Evolutionary conservation across 1,284 basidiomycete genomes (phyloP).

Genomic region (Apiotrichum porosum): DNA sequence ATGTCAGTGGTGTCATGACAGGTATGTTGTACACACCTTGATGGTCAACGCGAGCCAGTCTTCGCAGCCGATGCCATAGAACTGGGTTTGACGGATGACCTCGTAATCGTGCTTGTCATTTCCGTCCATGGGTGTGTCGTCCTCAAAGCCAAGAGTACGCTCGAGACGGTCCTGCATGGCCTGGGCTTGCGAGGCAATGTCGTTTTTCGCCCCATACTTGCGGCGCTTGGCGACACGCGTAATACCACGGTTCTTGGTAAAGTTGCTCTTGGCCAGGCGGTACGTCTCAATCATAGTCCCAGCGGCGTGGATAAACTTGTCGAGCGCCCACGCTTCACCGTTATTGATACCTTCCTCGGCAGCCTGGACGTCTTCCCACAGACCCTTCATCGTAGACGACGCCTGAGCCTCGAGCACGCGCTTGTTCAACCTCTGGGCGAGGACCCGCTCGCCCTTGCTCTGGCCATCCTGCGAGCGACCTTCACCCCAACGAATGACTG

Average conservation of each 20-base stretch:
- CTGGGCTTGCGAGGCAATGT: constrained; percentile 29
- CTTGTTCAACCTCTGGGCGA: constrained; percentile 28
- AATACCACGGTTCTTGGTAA: constrained; percentile 61
- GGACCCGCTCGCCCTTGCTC: constrained; percentile 24
- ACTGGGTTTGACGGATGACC: constrained; percentile 48
- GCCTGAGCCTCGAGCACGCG: constrained; percentile 38
- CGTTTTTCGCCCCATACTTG: constrained; percentile 20
- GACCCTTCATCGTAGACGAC: constrained; percentile 38
- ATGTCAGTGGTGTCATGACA: background rate
- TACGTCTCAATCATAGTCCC: constrained; percentile 83
- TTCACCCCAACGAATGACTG: constrained; percentile 24
- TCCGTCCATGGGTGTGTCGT: constrained; percentile 36
- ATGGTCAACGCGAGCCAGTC: constrained; percentile 82
- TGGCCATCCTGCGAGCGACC: constrained; percentile 8
- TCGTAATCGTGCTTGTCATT: constrained; percentile 17
- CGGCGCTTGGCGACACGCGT: constrained; percentile 30
- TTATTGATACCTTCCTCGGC: constrained; percentile 42
- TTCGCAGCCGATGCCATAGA: constrained; percentile 76
- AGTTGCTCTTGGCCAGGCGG: constrained; percentile 75
- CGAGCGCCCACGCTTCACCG: constrained; percentile 47
- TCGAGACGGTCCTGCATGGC: constrained; percentile 46
- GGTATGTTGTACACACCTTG: constrained; percentile 57
- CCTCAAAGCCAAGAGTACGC: constrained; percentile 40
- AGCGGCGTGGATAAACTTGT: constrained; percentile 72
- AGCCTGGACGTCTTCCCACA: constrained; percentile 46